Percentiles rank a stretch among this genome's conserved stretches.
phyloP scores from a whole-genome alignment of 768 basidiomycete species.

The Sporobolomyces roseus region DNA sequence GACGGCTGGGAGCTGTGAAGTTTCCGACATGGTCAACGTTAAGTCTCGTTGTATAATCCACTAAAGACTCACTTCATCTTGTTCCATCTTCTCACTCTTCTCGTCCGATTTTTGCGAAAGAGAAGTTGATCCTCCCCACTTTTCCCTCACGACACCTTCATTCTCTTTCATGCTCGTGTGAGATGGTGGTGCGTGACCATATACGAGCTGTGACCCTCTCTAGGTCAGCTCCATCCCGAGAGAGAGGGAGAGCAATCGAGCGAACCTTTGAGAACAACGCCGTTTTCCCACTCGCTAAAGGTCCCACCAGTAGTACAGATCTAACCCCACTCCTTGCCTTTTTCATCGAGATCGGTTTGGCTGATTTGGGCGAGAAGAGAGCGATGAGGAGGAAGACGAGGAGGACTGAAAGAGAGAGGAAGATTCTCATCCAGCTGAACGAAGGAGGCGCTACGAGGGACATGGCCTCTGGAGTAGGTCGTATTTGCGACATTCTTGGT shows the following conservation, averaged over 20 bases:
- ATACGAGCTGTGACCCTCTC: slow-evolving; percentile 34
- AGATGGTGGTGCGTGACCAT: slow-evolving; percentile 32
- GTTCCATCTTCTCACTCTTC: not conserved
- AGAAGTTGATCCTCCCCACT: slow-evolving; percentile 9
- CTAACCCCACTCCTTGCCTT: not conserved
- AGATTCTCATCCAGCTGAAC: slow-evolving; percentile 12
- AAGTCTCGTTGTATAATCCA: not conserved
- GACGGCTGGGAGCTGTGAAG: not conserved
- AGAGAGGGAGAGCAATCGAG: not conserved
- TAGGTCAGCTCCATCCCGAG: not conserved
- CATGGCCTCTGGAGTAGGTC: slow-evolving; percentile 2
- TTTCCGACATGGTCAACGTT: not conserved
- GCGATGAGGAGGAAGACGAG: slow-evolving; percentile 28
- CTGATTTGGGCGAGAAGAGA: slow-evolving; percentile 27
- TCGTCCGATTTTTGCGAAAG: too few relatives aligned
- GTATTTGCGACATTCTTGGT: slow-evolving; percentile 3
- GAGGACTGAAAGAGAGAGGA: slow-evolving; percentile 20
- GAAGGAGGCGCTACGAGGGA: not conserved
- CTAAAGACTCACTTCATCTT: slow-evolving; percentile 13
- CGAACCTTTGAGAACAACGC: slow-evolving; percentile 40
- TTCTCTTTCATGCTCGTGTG: slow-evolving; percentile 43
- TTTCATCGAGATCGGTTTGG: slow-evolving; percentile 6
- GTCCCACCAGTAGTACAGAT: slow-evolving; percentile 40
- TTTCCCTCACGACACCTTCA: slow-evolving; percentile 32
- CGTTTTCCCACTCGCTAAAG: slow-evolving; percentile 43